Evolutionary conservation across 2,329 filamentous ascomycete genomes (phyloP), one percentile per base, ranked within the genome.

Genomic region (Metarhizium rileyi): DNA sequence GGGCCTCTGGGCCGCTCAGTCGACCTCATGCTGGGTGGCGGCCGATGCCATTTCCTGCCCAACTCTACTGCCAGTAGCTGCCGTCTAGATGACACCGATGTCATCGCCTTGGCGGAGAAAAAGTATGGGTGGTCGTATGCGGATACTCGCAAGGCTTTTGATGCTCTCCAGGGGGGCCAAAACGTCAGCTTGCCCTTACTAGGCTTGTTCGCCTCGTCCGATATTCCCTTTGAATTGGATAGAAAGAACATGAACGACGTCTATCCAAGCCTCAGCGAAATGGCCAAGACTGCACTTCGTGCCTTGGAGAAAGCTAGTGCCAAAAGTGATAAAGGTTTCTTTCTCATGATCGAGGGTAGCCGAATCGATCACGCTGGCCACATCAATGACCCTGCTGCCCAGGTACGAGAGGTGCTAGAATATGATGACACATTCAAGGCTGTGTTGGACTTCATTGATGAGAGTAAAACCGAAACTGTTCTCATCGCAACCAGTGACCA

Each of bases 341-440:
- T 98, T 70, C 74, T 98, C 59, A 95, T 98, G 91, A 94, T 98
- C 53, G 93, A 98, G 68, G 93, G 90, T 4, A 95, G 88, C 59
- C 79, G 93, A 40, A 97, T 98, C 59, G 93, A 98, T 61, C 93
- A 98, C 64, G 91, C 93, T 4, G 93, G 90, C 6, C 87, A 93
- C 63, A 80, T 78, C 55, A 93, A 93, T 58, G 87, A 93, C 59
- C 87, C 87, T 0, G 87, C 85, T 9, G 86, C 87, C 1, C 87
- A 93, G 61, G 87, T 91, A 10, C 84, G 87, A 57, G 93, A 98
- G 67, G 91, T 98, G 1, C 74, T 97, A n/a, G 91, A 90, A 47
- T 98, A 95, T 60, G 93, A 98, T 73, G 82, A 79, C 66, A 78
- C 93, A 1, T 94, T 98, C 68, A 74, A 84, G 58, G 77, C 80